phyloP scores from a whole-genome alignment of 2,329 filamentous ascomycete genomes.

The Lojkania enalia region DNA sequence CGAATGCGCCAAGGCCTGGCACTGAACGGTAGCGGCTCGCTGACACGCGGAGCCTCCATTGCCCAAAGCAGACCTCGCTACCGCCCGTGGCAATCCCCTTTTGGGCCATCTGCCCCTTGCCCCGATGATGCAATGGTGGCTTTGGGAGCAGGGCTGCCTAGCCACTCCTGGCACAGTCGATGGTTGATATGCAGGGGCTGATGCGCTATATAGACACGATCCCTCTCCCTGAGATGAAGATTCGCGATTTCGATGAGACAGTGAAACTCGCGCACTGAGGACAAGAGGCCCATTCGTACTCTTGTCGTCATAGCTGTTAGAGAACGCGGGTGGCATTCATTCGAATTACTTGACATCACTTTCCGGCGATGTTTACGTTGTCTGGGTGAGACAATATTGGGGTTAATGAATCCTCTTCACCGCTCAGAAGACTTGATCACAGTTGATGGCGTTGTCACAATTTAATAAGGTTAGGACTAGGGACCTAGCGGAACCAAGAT shows the following conservation, averaged over 20 bases:
- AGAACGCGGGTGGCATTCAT: not conserved
- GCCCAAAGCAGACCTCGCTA: conserved; percentile 5
- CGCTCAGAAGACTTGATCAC: no score
- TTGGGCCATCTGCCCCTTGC: not conserved
- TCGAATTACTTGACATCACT: no score
- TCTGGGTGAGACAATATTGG: not conserved
- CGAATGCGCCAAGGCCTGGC: not conserved
- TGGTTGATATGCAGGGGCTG: conserved; percentile 7
- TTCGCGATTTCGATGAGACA: not conserved
- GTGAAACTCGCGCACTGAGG: not conserved
- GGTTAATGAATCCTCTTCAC: no score
- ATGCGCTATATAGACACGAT: conserved; percentile 1
- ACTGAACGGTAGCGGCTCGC: not conserved
- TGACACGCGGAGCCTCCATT: not conserved
- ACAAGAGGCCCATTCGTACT: not conserved
- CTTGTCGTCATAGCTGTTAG: not conserved
- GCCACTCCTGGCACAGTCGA: not conserved
- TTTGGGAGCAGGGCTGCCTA: not conserved
- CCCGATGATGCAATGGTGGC: conserved; percentile 1
- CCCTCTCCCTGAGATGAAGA: conserved; percentile 1
- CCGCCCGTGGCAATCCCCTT: conserved; percentile 2
- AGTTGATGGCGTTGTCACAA: no score
- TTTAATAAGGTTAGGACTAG: no score
- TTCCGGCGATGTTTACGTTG: not conserved
- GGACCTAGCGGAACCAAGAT: no score